These are phyloP conservation scores for Termitomyces sp. DNA, from an alignment of 768 basidiomycete species.

Conservation along the genomic window DNA sequence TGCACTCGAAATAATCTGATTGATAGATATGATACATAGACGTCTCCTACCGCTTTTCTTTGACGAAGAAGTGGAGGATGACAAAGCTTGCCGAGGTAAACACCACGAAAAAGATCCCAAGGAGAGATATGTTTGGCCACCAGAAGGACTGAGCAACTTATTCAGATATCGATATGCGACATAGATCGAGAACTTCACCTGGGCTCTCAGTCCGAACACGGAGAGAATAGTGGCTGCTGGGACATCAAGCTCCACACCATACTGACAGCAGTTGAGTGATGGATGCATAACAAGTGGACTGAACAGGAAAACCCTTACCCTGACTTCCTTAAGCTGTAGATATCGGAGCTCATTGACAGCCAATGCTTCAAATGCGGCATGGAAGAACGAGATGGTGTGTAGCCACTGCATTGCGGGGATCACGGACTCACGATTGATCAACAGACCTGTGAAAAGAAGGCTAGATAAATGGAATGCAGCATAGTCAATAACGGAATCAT, in stretches of 20 bases:
- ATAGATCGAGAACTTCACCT: slow-evolving; percentile 42
- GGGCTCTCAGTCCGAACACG: slow-evolving; percentile 88
- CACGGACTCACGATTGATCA: slow-evolving; percentile 92
- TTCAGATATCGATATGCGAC: slow-evolving; percentile 3
- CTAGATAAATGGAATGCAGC: slow-evolving; percentile 37
- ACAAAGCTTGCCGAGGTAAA: slow-evolving; percentile 80
- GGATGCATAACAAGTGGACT: background rate
- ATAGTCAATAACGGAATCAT: slow-evolving; percentile 3
- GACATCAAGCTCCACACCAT: slow-evolving; percentile 94
- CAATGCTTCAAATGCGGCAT: slow-evolving; percentile 95
- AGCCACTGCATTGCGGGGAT: slow-evolving; percentile 75
- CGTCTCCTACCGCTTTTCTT: slow-evolving; percentile 58
- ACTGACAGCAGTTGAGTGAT: slow-evolving; percentile 44
- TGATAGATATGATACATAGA: slow-evolving; percentile 10
- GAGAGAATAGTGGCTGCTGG: slow-evolving; percentile 95
- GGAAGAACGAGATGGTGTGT: slow-evolving; percentile 94
- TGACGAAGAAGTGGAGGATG: slow-evolving; percentile 84
- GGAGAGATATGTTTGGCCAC: slow-evolving; percentile 92
- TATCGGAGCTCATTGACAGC: slow-evolving; percentile 98
- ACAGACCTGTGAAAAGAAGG: slow-evolving; percentile 89
- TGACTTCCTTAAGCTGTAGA: slow-evolving; percentile 87
- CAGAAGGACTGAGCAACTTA: slow-evolving; percentile 73
- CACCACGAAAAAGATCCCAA: slow-evolving; percentile 82
- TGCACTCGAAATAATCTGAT: background rate
- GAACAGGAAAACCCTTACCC: slow-evolving; percentile 47